Evolutionary conservation across 1,284 basidiomycete species (phyloP), one percentile per base, ranked within the genome.

Genomic region (Coniophora puteana): DNA sequence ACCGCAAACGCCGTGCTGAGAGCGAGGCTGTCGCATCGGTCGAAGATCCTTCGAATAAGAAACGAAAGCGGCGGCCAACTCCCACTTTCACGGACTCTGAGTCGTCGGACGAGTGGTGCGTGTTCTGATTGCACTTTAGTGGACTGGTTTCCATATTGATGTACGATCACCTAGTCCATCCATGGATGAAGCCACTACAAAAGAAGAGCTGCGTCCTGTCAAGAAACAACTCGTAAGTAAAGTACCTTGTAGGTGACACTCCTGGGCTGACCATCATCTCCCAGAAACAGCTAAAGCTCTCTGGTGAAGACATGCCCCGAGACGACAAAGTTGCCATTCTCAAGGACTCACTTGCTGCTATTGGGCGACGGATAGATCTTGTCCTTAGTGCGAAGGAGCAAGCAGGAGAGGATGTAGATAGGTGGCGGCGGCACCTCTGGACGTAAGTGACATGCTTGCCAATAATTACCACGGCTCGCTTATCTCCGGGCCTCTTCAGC

Each of bases 361-460:
- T 99, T 50, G 96, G 96, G 26, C 80, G 84, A 41, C 86, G 92
- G 40, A 99, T 99, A 56, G 93, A 97, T 54, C 65, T 71, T 36
- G 85, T 97, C 5, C 76, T 97, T 17, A 77, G 78, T 38, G 67
- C 77, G 43, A 94, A 95, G 65, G 74, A 80, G 47, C 73, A 80
- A 10, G 76, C 80, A 30, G 87, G 89, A 10, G 83, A 88, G 61
- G 86, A 93, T 52, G 74, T 78, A 23, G 83, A 88, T 54, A 76
- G 88, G 58, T 95, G 92, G 90, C 77, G 89, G 52, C 83, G 93
- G 53, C 94, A 98, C 68, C 76, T 97, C 20, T 99, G 95, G 94
- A 88, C 91, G 82, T 93, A 64, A 66, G 90, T 86, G 26, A 25
- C 32, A 31, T 41, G 18, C 32, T 44, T 22, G 11, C 27, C 24